Conservation (phyloP, 2,329 filamentous ascomycete genomes). For the Pyricularia grisea region DNA sequence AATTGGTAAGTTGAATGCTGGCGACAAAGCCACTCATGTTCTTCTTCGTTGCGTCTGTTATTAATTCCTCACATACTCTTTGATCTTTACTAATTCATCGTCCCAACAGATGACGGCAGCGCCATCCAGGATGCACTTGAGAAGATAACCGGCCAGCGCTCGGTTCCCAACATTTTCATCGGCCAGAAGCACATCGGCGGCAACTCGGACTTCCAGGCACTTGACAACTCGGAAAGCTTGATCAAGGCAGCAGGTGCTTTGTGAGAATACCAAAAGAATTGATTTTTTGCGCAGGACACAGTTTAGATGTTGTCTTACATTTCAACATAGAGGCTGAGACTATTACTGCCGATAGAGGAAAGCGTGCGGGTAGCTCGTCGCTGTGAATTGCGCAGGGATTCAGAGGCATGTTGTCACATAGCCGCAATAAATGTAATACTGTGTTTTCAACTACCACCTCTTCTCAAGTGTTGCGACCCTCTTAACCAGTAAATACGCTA, state of each 20-base stretch:
- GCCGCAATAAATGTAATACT: background rate
- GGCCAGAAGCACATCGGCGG: slow-evolving; percentile 85
- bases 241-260: slow-evolving; percentile 31
- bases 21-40: background rate
- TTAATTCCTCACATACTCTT: background rate
- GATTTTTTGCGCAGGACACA: background rate
- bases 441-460: background rate
- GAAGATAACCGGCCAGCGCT: slow-evolving; percentile 73
- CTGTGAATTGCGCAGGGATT: background rate
- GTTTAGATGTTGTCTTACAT: background rate
- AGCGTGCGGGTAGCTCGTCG: background rate
- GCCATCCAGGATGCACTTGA: slow-evolving; percentile 76
- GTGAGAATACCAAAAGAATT: background rate
- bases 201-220: slow-evolving; percentile 75
- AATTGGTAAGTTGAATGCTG: slow-evolving; percentile 50
- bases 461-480: background rate
- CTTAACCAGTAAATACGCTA: no score
- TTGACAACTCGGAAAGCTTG: slow-evolving; percentile 46
- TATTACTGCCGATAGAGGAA: background rate
- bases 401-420: background rate
- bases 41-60: background rate
- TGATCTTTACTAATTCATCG: background rate
- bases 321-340: background rate
- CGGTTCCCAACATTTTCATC: slow-evolving; percentile 96
- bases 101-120: slow-evolving; percentile 60